phyloP scores from a whole-genome alignment of 139 green algal species.

The Trebouxia sp. region DNA sequence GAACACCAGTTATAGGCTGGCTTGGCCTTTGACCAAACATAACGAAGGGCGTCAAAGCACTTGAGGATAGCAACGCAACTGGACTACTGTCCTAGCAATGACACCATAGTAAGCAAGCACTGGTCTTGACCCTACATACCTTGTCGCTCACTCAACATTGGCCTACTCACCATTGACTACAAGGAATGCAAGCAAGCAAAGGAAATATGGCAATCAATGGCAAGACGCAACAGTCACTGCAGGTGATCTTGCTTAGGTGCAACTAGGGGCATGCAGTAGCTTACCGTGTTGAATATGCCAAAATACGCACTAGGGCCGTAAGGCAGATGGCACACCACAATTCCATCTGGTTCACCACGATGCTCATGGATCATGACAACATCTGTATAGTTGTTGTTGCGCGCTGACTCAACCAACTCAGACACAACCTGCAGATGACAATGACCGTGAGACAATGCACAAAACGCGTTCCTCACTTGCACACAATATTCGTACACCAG shows the following conservation, averaged over 20 bases:
- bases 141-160: too few species aligned
- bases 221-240: neutral
- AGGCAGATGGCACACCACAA: conserved; percentile 97
- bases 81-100: too few species aligned
- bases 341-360: conserved; percentile 93
- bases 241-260: neutral
- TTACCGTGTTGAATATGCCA: conserved; percentile 89
- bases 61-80: too few species aligned
- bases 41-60: too few species aligned
- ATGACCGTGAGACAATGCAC: neutral
- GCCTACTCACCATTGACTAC: too few species aligned
- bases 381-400: conserved; percentile 92
- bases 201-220: too few species aligned
- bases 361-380: conserved; percentile 98
- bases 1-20: too few species aligned
- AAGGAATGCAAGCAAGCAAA: too few species aligned
- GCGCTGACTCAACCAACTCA: conserved; percentile 89
- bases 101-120: too few species aligned
- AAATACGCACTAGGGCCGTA: conserved; percentile 99
- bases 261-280: neutral
- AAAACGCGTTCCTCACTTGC: neutral
- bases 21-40: too few species aligned
- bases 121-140: too few species aligned
- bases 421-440: conserved; percentile 57
- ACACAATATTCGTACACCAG: neutral